Base-by-base conservation (phyloP, 2,329 filamentous ascomycete genomes). In the Sclerotinia glacialis region DNA sequence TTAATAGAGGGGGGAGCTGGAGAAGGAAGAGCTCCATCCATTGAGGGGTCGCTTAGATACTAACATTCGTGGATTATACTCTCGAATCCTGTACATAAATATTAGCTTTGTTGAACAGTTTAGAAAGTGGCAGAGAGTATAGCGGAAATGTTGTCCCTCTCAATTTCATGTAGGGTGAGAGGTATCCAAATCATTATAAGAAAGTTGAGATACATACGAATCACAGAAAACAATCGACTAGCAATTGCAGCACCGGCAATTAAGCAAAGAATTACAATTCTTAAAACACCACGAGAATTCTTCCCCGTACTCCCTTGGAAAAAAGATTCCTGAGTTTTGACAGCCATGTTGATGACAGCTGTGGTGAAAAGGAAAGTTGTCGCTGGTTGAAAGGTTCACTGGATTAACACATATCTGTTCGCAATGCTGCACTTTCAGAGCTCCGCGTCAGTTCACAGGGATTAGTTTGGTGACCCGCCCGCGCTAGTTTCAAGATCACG, bases 41-140 rank as follows among this genome's bases (percentile, higher is more conserved):
- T 53, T 61, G 64, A 37, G 66, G 72, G 67, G 67, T 63, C n/a
- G 44, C 34, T 68, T 64, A 50, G 60, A 65, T 70, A 89, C 93
- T 80, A 78, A 97, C 95, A 99, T 85, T 99, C 95, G 85, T 99
- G 95, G 77, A 99, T 99, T 77, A 99, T 99, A 82, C 92, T 97
- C 82, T 99, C 95, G 78, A 99, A 99, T 73, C 91, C 91, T 94
- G 75, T 16, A 78, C 80, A 64, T 18, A 46, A 52, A 62, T 59
- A 58, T 75, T 70, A 76, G 72, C 68, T 69, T 71, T 54, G 21
- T 65, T 68, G 18, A 18, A 64, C 31, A 66, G 54, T 60, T 23
- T 60, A 47, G 53, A 34, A 1, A 49, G 40, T 46, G 31, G 40
- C 42, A 56, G 31, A 26, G 23, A 31, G 12, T n/a, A 60, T 16